Evolutionary conservation across 352 stramenopile genomes (phyloP).

Genomic region (Phytophthora cryptogea): DNA sequence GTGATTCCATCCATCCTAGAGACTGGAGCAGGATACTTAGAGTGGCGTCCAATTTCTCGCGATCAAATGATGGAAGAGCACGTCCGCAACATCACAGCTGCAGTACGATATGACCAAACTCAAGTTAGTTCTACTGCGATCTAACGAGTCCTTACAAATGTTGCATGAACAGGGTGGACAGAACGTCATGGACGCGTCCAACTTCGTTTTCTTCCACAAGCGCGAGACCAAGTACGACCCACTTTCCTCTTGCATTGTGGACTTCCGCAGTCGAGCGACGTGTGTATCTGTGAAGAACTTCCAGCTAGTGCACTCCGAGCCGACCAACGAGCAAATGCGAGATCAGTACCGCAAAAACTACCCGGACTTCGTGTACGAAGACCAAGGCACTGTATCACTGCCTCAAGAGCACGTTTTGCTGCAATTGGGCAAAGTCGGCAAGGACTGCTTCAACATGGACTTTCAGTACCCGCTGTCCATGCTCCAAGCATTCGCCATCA

Average conservation of each 20-base stretch:
- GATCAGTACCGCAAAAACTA: conserved; percentile 76
- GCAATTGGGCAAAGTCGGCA: conserved; percentile 88
- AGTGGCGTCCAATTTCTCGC: conserved; percentile 71
- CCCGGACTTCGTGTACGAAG: conserved; percentile 76
- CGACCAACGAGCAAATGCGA: conserved; percentile 64
- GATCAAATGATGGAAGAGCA: conserved; percentile 86
- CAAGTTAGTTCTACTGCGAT: not conserved
- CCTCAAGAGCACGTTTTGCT: conserved; percentile 85
- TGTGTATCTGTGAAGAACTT: conserved; percentile 94
- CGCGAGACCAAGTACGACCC: conserved; percentile 91
- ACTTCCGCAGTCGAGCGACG: conserved; percentile 91
- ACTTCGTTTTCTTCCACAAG: conserved; percentile 86
- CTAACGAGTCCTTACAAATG: not conserved
- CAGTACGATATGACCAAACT: conserved; percentile 35
- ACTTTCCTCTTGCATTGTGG: conserved; percentile 91
- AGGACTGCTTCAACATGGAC: conserved; percentile 96
- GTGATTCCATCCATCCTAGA: conserved; percentile 73
- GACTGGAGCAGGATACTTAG: conserved; percentile 59
- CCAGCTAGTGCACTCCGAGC: conserved; percentile 89
- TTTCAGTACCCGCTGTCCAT: conserved; percentile 93
- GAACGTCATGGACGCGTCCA: conserved; percentile 79
- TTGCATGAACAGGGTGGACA: conserved; percentile 54
- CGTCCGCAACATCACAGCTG: conserved; percentile 59
- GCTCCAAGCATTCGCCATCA: conserved; percentile 93
- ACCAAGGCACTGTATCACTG: conserved; percentile 83